Evolutionary conservation across 106 monocot genomes (phyloP).

Genomic region (Ottelia alismoides): DNA sequence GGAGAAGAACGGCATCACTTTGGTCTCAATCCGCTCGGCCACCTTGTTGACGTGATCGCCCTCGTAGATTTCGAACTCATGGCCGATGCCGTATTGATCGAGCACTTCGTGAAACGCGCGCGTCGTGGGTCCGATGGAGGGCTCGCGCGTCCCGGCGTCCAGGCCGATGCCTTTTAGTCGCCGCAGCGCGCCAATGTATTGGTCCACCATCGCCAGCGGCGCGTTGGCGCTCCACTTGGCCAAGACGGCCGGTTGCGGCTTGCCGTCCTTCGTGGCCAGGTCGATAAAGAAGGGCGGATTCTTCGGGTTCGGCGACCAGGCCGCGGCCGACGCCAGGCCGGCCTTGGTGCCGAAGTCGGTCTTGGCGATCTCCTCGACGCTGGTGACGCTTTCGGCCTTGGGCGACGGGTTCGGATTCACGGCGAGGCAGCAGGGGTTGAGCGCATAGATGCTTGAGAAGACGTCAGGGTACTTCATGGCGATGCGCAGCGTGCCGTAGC

Average conservation of each 20-base stretch:
- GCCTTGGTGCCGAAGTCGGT: not conserved
- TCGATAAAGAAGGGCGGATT: not conserved
- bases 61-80: not conserved
- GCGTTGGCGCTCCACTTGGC: not conserved
- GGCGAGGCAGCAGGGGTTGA: no score
- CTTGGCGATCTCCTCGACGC: not conserved
- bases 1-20: not conserved
- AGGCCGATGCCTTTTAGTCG: not conserved
- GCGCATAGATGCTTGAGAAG: no score
- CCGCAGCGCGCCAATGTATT: not conserved
- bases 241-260: not conserved
- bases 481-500: no score
- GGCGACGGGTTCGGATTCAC: no score
- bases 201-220: not conserved
- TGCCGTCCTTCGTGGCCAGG: not conserved
- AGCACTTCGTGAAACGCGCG: not conserved
- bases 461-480: no score
- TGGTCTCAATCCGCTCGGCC: not conserved
- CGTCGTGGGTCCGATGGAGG: not conserved
- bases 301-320: not conserved
- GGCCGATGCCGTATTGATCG: not conserved
- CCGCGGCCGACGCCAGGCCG: not conserved
- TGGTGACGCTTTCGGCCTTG: no score
- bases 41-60: not conserved
- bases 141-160: not conserved